Evolutionary conservation across 352 stramenopile species (phyloP).

Genomic region (Pythium sp.): DNA sequence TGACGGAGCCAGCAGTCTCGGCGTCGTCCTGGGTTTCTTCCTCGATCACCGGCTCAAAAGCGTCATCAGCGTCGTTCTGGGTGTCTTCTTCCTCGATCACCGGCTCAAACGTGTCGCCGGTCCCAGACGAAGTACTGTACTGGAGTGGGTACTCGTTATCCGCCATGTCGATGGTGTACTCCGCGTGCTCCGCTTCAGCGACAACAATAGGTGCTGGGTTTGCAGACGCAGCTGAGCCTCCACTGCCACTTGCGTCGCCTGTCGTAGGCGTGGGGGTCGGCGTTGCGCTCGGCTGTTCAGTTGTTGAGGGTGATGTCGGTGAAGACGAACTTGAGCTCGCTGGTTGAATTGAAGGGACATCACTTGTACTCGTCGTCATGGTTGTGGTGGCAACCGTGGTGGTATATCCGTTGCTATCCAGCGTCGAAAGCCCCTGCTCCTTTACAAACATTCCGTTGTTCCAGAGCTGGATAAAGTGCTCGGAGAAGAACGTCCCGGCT

Average conservation of each 20-base stretch:
- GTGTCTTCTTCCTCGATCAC: not conserved
- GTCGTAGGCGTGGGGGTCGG: not conserved
- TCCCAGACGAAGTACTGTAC: not conserved
- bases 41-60: not conserved
- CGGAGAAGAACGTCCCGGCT: slow-evolving; percentile 53
- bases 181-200: not conserved
- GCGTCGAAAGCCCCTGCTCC: slow-evolving; percentile 24
- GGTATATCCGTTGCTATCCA: not conserved
- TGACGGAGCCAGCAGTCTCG: not conserved
- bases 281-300: not conserved
- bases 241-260: not conserved
- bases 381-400: not conserved
- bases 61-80: not conserved
- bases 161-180: not conserved
- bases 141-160: not conserved
- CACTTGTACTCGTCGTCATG: not conserved
- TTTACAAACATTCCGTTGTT: slow-evolving; percentile 65
- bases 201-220: not conserved
- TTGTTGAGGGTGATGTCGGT: too few relatives aligned
- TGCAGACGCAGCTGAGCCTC: not conserved
- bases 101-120: not conserved
- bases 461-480: slow-evolving; percentile 55
- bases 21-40: not conserved
- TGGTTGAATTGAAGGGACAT: not conserved
- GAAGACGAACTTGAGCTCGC: not conserved